Base-by-base conservation (phyloP, 2,329 filamentous ascomycete genomes). In the Ramularia endophylla region DNA sequence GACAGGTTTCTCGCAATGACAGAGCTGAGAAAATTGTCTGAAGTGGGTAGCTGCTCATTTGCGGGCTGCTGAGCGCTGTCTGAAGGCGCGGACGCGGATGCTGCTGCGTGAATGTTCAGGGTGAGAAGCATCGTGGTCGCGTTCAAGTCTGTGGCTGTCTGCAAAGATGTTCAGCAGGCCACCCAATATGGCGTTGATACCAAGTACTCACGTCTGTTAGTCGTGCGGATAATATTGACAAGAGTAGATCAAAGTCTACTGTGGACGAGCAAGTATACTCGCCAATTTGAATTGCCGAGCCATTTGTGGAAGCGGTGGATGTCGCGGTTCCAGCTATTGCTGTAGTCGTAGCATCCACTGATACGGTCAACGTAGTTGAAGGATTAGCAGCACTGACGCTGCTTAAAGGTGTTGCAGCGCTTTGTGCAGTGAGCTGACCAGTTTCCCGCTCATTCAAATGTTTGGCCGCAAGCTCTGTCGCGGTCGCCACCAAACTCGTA, bases 91-190 rank as follows among this genome's bases (percentile, higher is more conserved):
- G 62, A 57, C 5, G 61, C 54, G 9, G 67, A 62, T 6, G 68
- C 61, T 4, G 79, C 76, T 16, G 71, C 72, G 62, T 83, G 78
- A 5, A 83, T 53, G 55, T 83, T 81, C 41, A 83, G 57, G 3
- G 71, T 67, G 2, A 83, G 50, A 48, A 72, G 73, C 2, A 70
- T 61, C 7, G 78, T 60, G 30, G 71, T 70, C 2, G 78, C 77
- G 15, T 70, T 71, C 25, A 80, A 60, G 5, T 74, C 74, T 25
- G 72, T 74, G 25, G 71, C 65, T 5, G 77, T 81, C n/a, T n/a
- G n/a, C n/a, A n/a, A n/a, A n/a, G n/a, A n/a, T n/a, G n/a, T n/a
- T n/a, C n/a, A n/a, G n/a, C n/a, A n/a, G n/a, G n/a, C n/a, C n/a
- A n/a, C n/a, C n/a, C n/a, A n/a, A n/a, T n/a, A n/a, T n/a, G n/a